Percentiles rank a stretch among this genome's conserved stretches.
Conservation (phyloP, 2,329 filamentous ascomycete genomes). For the Aspergillus sojae region DNA sequence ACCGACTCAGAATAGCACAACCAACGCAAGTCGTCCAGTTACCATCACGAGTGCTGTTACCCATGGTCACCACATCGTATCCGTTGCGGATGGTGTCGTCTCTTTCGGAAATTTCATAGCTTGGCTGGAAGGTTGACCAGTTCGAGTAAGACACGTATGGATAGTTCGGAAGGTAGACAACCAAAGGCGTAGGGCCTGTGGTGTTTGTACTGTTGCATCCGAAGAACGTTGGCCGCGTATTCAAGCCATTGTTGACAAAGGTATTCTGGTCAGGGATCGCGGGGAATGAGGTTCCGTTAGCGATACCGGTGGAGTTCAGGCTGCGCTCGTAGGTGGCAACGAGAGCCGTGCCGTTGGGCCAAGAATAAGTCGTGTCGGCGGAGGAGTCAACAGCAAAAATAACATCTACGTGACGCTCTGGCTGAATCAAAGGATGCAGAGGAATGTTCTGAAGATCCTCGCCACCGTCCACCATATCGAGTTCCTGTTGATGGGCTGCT, state of each 20-base stretch:
- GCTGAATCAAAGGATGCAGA: slow-evolving; percentile 72
- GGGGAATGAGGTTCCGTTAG: slow-evolving; percentile 70
- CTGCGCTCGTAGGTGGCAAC: slow-evolving; percentile 72
- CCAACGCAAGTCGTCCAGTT: slow-evolving; percentile 80
- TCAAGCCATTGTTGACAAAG: slow-evolving; percentile 73
- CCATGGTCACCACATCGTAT: slow-evolving; percentile 79
- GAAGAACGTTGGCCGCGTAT: slow-evolving; percentile 74
- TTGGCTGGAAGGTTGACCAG: slow-evolving; percentile 71
- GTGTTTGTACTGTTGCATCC: slow-evolving; percentile 69
- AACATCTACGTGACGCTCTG: slow-evolving; percentile 69
- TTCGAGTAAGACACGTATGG: slow-evolving; percentile 78
- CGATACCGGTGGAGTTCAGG: slow-evolving; percentile 52
- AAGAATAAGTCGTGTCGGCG: slow-evolving; percentile 66
- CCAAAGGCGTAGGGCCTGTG: slow-evolving; percentile 61
- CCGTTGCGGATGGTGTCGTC: slow-evolving; percentile 82
- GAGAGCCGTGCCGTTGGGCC: slow-evolving; percentile 74
- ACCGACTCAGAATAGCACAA: slow-evolving; percentile 78
- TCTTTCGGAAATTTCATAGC: slow-evolving; percentile 66
- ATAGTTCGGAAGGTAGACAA: slow-evolving; percentile 87
- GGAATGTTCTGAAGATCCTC: slow-evolving; percentile 77
- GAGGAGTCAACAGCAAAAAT: slow-evolving; percentile 77
- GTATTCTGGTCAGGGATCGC: slow-evolving; percentile 71
- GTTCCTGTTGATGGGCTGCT: slow-evolving; percentile 53
- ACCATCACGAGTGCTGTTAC: slow-evolving; percentile 71
- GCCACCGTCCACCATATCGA: slow-evolving; percentile 75